Percentiles rank a stretch among this genome's conserved stretches.
Evolutionary conservation across 306 rosid genomes (phyloP).

Genomic region (Cicer cuneatum): DNA sequence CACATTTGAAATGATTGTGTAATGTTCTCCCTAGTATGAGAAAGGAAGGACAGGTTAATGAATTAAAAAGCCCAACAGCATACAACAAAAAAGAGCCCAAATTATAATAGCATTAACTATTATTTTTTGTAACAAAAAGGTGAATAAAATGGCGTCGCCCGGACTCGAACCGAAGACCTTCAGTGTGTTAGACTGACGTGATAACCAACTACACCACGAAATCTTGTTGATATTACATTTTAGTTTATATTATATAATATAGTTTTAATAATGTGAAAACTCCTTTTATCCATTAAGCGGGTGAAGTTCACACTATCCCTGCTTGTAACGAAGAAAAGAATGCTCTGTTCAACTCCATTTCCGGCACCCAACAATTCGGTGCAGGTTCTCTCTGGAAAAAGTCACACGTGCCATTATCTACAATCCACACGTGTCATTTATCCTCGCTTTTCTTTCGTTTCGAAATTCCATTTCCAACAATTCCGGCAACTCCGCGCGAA

Average conservation of each 20-base stretch:
- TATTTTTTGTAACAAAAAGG: no score
- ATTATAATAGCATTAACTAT: no score
- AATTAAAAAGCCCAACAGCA: no score
- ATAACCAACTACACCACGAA: slow-evolving; percentile 78
- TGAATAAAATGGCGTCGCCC: slow-evolving; percentile 58
- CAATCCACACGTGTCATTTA: slow-evolving; percentile 33
- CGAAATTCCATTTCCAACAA: slow-evolving; percentile 39
- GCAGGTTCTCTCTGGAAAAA: slow-evolving; percentile 2
- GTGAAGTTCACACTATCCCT: not conserved
- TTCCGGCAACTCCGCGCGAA: slow-evolving; percentile 38
- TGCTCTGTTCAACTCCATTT: slow-evolving; percentile 52
- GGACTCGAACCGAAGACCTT: slow-evolving; percentile 78
- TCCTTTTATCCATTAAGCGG: no score
- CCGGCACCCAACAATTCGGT: slow-evolving; percentile 46
- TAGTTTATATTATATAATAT: no score
- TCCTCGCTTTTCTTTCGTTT: slow-evolving; percentile 26
- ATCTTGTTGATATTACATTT: not conserved
- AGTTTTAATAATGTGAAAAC: no score
- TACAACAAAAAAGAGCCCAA: no score
- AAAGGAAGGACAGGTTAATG: no score
- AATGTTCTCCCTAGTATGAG: no score
- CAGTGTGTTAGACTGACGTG: slow-evolving; percentile 98
- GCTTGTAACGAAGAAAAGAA: slow-evolving; percentile 19
- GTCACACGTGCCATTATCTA: slow-evolving; percentile 26
- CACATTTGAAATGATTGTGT: no score